Evolutionary conservation across 306 rosid species (phyloP).

Genomic region (Rosa multiflora): DNA sequence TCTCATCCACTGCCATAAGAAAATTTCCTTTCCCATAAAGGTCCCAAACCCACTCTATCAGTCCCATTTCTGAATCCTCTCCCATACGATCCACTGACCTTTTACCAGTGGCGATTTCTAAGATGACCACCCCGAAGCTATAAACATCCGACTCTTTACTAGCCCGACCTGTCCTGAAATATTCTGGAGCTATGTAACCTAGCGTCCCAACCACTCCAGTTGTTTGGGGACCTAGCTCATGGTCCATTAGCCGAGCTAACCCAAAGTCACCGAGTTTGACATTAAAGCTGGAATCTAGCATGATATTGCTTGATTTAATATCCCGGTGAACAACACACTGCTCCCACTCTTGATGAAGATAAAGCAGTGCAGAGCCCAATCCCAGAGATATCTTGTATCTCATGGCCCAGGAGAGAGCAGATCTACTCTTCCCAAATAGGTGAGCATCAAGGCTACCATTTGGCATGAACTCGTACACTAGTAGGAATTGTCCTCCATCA

Average conservation of each 20-base stretch:
- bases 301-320: slow-evolving; percentile 38
- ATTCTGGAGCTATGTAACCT: slow-evolving; percentile 40
- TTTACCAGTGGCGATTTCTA: slow-evolving; percentile 23
- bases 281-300: slow-evolving; percentile 34
- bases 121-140: slow-evolving; percentile 33
- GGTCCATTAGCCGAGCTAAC: slow-evolving; percentile 32
- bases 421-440: slow-evolving; percentile 2
- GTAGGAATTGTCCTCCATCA: slow-evolving; percentile 13
- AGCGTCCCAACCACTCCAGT: slow-evolving; percentile 25
- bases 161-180: slow-evolving; percentile 31
- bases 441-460: slow-evolving; percentile 12
- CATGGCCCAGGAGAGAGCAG: slow-evolving; percentile 19
- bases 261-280: slow-evolving; percentile 43
- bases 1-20: not conserved
- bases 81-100: not conserved
- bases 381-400: slow-evolving; percentile 30
- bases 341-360: slow-evolving; percentile 44
- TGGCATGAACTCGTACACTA: slow-evolving; percentile 36
- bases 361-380: slow-evolving; percentile 32
- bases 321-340: slow-evolving; percentile 38
- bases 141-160: slow-evolving; percentile 30
- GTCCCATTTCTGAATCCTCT: not conserved
- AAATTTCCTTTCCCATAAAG: not conserved
- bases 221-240: slow-evolving; percentile 34
- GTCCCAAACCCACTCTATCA: slow-evolving; percentile 5